These are phyloP conservation scores for Sicyos baderoa DNA, from an alignment of 306 rosid species.

Conservation along the genomic window DNA sequence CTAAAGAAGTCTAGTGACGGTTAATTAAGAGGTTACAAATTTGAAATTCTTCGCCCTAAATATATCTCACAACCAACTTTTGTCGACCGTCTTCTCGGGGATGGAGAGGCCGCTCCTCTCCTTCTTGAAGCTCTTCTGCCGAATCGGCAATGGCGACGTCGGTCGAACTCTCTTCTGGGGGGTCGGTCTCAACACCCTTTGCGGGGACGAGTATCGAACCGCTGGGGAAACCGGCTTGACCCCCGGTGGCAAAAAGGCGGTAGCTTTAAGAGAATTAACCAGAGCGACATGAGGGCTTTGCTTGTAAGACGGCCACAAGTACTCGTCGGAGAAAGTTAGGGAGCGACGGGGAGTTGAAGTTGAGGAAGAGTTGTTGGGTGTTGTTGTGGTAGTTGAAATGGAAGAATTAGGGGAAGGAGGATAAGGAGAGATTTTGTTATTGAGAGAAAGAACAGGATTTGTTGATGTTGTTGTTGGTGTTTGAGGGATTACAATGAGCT, in stretches of 20 bases:
- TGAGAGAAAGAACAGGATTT: constrained; percentile 16
- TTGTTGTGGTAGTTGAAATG: constrained; percentile 23
- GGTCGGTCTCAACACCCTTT: constrained; percentile 12
- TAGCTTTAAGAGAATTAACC: constrained; percentile 47
- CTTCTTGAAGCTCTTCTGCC: constrained; percentile 73
- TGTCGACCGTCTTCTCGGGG: constrained; percentile 46
- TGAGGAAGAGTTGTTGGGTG: constrained; percentile 37
- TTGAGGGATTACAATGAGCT: constrained; percentile 31
- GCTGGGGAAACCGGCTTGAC: not conserved
- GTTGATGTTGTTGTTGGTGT: not conserved
- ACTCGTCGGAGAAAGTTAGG: constrained; percentile 59
- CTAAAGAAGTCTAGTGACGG: no score
- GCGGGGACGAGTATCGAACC: constrained; percentile 16
- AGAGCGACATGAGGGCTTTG: constrained; percentile 63
- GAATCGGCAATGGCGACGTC: constrained; percentile 16
- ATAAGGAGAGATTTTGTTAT: constrained; percentile 37
- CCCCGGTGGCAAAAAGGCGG: constrained; percentile 9
- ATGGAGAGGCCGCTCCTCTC: constrained; percentile 29
- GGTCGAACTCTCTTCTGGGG: constrained; percentile 60
- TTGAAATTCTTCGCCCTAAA: no score
- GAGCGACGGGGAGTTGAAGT: constrained; percentile 32
- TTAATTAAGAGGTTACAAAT: no score
- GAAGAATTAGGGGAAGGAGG: constrained; percentile 58
- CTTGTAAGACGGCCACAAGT: constrained; percentile 49
- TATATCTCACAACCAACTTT: not conserved